Evolutionary conservation across 495 filamentous ascomycete genomes (phyloP), one percentile per base, ranked within the genome.

Genomic region (Tuber calosporum): DNA sequence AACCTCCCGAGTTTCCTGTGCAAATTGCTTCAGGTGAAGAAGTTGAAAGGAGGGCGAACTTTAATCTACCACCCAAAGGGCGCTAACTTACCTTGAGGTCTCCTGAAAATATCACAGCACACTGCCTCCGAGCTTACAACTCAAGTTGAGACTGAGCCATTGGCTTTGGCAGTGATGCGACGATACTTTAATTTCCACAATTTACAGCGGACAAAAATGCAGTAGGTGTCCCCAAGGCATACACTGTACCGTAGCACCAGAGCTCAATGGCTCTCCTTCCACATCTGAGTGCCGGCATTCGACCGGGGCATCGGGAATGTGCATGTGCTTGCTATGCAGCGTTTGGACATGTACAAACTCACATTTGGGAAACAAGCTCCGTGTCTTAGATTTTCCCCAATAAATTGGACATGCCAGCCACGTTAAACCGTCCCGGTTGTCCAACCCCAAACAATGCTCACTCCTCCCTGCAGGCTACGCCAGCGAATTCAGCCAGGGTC

Each of bases 311-410:
- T 26, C 53, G 53, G 53, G 53, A 62, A 34, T 11, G 9, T 34
- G 26, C 53, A 62, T 62, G 26, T 62, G 53, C 53, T 34, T 34
- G 53, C 53, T 6, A 34, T 62, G 53, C 53, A 30, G 53, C 4
- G 26, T 62, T 34, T 34, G 26, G 53, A 19, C 30, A 30, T 62
- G 53, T 34, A 62, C 53, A 62, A 19, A 34, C 53, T 6, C 26
- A 34, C 26, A 62, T 30, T 62, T 17, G 53, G 53, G 53, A 62
- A 62, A 30, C 53, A 30, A 62, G 26, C 26, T 30, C 53, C 53
- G 53, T 58, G 53, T 62, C 53, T 62, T 62, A 19, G 53, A 62
- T 62, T 62, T 30, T 62, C 53, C 53, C 53, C 53, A 62, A 62
- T 34, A 62, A 62, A 62, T 62, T 34, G 26, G 53, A 26, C 53